Base-by-base conservation (phyloP, 768 basidiomycete species). In the Calvatia gigantea region DNA sequence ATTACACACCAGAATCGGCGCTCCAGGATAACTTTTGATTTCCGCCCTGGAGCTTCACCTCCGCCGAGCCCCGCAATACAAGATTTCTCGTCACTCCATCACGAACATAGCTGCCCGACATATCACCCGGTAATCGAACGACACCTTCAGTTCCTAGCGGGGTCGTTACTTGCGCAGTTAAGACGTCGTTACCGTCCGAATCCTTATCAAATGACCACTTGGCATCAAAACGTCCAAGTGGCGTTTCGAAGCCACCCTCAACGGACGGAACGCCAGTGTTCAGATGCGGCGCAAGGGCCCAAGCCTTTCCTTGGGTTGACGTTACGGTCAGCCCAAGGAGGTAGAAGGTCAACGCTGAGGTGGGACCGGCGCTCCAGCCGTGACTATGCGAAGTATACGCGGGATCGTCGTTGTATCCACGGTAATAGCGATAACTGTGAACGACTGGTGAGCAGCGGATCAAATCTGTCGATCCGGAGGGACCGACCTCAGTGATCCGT, bases 301-400 rank as follows among this genome's bases (percentile, higher is more conserved):
- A 84, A 0, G 71, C 72, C n/a, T 58, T 47, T 2, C 82, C 82
- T 60, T 77, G 71, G 0, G 76, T 74, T 4, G 75, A 65, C 0
- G 77, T 79, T 21, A 83, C 69, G 12, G 69, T 73, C 9, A 84
- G 67, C n/a, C 82, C 82, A 11, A 81, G 71, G 28, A 83, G 73
- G 62, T 82, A 83, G 66, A 78, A 79, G 2, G 81, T 82, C 9
- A 83, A 67, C 4, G 81, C 80, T 4, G 79, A 77, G 0, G 83
- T 84, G 0, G 83, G 79, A 0, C 82, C 83, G 0, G 81, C 70
- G 55, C 77, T 79, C 83, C 83, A 84, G 4, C 82, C 82, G 60
- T 84, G 83, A 1, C 80, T 67, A 61, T 83, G 82, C n/a, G 77
- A 80, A 6, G 80, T 83, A 64, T 83, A 84, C 0, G 82, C 73